Evolutionary conservation across 768 basidiomycete species (phyloP), one percentile per base, ranked within the genome.

Genomic region (Termitomyces sp.): DNA sequence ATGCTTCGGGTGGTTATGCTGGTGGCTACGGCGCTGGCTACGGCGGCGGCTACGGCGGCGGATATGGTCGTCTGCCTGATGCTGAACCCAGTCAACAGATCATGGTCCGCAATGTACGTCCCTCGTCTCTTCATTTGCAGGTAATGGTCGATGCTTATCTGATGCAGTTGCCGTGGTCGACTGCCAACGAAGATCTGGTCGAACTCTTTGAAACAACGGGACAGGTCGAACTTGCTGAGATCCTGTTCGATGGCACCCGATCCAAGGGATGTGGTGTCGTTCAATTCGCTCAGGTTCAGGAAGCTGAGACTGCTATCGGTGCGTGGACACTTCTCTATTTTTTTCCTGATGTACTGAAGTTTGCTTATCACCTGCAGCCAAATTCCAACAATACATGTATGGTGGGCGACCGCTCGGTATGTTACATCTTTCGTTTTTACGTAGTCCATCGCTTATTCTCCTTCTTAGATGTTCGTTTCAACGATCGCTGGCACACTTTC

Each of bases 141-240:
- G 18, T 43, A 5, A 16, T n/a, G 22, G 13, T 24, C 38, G 48
- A 56, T 22, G 16, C n/a, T 11, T 56, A 40, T 13, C 35, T 24
- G 49, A 3, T 52, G 9, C 62, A 98, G 96, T 74, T 99, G 18
- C 96, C 96, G 1, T 99, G 95, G 95, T 98, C 96, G 10, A 99
- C 96, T 46, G 94, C 96, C 7, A 98, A 99, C 70, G 96, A 99
- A 70, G 96, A 99, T 70, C 76, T 99, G 45, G 95, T 99, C 22
- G 96, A 99, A 73, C 74, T 99, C 20, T 99, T 99, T 66, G 95
- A 98, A 76, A 99, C 96, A 35, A 97, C 95, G 0, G 96, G 95
- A 10, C 88, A 89, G 63, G 96, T 99, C 36, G 90, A 94, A 67
- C 76, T 93, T 35, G 96, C 96, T 2, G 96, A 99, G 73, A 96